Base-by-base conservation (phyloP, 495 filamentous ascomycete species). In the Penicillium angulare region DNA sequence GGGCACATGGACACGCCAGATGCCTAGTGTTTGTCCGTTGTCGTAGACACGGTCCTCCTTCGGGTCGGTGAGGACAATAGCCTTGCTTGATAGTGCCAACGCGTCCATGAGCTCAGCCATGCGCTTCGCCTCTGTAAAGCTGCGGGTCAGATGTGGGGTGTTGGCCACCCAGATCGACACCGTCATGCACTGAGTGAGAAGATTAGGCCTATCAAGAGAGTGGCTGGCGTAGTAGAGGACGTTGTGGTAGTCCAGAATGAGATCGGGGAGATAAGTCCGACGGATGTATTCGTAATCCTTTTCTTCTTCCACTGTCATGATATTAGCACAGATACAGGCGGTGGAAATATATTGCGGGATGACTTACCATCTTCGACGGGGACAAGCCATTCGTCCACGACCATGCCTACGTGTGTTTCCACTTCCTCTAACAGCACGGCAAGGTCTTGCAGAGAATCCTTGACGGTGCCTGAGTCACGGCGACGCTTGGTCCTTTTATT, bases 71-170 rank as follows among this genome's bases (percentile, higher is more conserved):
- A 84, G 74, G 3, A 93, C 77, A 63, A 95, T 82, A 12, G 82
- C 82, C 65, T 86, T 87, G 68, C 88, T 88, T 44, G 81, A 81
- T 45, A 79, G 64, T 0, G 90, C 89, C 60, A 95, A 81, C 18
- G 77, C 78, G 56, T 87, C 82, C 18, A 93, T 77, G 7, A 96
- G 74, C 76, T 93, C 88, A 50, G 79, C 76, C 86, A 95, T 87
- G 24, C 88, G 79, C 7, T 79, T 75, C 9, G 81, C 74, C 38
- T 77, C 74, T 26, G 84, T 63, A 55, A 96, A 88, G 55, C 80
- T 79, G 24, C 76, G 71, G 20, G 83, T 80, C 24, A 95, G 61
- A 44, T 86, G 82, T 31, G 83, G 80, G 36, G 65, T 72, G 43
- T 83, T 81, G 36, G 85, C 79, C 12, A 95, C 78, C 17, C 82